phyloP scores from a whole-genome alignment of 129 eudicot genomes.

The Flaveria bidentis region DNA sequence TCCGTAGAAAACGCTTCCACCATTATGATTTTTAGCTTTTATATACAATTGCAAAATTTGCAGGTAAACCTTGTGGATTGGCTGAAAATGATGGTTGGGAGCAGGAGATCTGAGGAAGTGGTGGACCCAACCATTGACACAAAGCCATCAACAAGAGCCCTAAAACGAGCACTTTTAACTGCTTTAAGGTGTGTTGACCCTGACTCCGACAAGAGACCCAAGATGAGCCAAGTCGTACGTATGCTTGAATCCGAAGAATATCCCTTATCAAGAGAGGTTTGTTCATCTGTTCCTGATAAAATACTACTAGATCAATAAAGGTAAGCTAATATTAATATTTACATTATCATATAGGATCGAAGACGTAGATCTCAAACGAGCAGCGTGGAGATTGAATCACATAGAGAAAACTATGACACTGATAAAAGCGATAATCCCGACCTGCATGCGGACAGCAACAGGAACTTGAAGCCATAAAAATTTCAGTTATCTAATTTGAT shows the following conservation, averaged over 20 bases:
- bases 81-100: conserved; percentile 95
- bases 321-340: not conserved
- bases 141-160: conserved; percentile 78
- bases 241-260: conserved; percentile 94
- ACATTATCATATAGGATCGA: conserved; percentile 58
- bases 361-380: conserved; percentile 74
- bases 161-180: conserved; percentile 72
- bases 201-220: conserved; percentile 82
- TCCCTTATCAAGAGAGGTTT: conserved; percentile 73
- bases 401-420: conserved; percentile 72
- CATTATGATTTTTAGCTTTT: not conserved
- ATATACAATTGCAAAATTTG: not conserved
- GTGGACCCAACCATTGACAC: conserved; percentile 81
- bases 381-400: conserved; percentile 71
- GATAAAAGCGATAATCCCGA: conserved; percentile 84
- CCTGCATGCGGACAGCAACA: conserved; percentile 57
- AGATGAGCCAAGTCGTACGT: conserved; percentile 86
- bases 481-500: conserved; percentile 25
- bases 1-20: no score
- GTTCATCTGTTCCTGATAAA: not conserved
- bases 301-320: not conserved
- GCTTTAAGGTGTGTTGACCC: conserved; percentile 91
- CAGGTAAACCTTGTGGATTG: conserved; percentile 88
- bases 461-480: conserved; percentile 33
- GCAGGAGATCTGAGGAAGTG: conserved; percentile 82